These are phyloP conservation scores for Canna indica DNA, from an alignment of 176 grass and related monocot species.

Conservation along the genomic window DNA sequence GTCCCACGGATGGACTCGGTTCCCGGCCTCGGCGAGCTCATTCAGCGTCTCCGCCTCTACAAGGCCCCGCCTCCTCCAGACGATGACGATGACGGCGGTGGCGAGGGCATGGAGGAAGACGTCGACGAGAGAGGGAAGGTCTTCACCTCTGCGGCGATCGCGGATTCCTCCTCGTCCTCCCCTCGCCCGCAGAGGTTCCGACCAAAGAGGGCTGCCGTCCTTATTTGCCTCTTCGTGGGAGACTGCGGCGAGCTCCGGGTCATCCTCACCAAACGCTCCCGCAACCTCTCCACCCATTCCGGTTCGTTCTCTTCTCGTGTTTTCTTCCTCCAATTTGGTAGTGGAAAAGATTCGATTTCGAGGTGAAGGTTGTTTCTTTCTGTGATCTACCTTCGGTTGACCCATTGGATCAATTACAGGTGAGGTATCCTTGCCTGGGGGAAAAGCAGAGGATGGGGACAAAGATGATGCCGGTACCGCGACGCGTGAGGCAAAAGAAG, in stretches of 20 bases:
- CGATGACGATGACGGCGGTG: not conserved
- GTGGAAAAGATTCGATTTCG: not conserved
- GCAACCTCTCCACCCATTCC: constrained; percentile 51
- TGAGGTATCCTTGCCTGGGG: constrained; percentile 69
- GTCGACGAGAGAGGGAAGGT: not conserved
- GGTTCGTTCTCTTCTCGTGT: constrained; percentile 19
- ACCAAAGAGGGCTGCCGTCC: constrained; percentile 45
- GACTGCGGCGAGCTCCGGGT: constrained; percentile 45
- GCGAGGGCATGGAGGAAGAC: no score
- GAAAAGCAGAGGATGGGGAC: constrained; percentile 58
- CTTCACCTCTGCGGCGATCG: not conserved
- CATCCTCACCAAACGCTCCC: constrained; percentile 60
- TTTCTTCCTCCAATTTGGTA: not conserved
- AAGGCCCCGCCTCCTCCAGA: constrained; percentile 19
- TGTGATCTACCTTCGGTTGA: not conserved
- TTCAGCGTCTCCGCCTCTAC: constrained; percentile 39
- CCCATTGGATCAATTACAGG: constrained; percentile 17
- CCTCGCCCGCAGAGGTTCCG: constrained; percentile 17
- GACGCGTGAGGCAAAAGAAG: constrained; percentile 51
- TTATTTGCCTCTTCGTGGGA: constrained; percentile 54
- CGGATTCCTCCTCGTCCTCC: not conserved
- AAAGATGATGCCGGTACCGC: constrained; percentile 55
- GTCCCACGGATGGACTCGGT: not conserved
- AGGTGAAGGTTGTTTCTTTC: not conserved
- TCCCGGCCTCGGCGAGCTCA: constrained; percentile 26